These are phyloP conservation scores for Meira miltonrushii DNA, from an alignment of 1,284 basidiomycete genomes.

Conservation along the genomic window DNA sequence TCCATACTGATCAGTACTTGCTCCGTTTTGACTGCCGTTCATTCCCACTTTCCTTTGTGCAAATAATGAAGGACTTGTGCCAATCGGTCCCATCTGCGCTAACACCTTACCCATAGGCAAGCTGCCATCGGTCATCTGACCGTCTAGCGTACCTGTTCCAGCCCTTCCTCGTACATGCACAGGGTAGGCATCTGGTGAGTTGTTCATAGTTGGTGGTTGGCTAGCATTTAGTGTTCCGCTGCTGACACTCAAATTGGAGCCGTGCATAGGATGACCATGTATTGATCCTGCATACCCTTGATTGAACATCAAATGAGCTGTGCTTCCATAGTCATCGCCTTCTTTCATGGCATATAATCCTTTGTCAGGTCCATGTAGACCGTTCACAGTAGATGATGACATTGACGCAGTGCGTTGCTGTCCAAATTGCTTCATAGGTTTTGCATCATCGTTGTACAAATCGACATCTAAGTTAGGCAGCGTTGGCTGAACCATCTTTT, in stretches of 20 bases:
- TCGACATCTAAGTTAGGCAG: slow-evolving; percentile 84
- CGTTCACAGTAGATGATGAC: slow-evolving; percentile 21
- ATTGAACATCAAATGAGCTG: slow-evolving; percentile 32
- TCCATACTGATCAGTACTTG: too few species aligned
- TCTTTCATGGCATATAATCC: slow-evolving; percentile 8
- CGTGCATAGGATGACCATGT: background rate
- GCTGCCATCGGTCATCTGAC: slow-evolving; percentile 10
- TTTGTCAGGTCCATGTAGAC: slow-evolving; percentile 14
- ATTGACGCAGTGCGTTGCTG: slow-evolving; percentile 20
- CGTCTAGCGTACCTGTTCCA: slow-evolving; percentile 12
- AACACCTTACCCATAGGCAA: slow-evolving; percentile 1
- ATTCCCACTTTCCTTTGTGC: slow-evolving; percentile 22
- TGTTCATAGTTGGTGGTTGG: slow-evolving; percentile 14
- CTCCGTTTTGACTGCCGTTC: background rate
- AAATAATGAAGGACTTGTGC: slow-evolving; percentile 33
- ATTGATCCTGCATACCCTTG: slow-evolving; percentile 26
- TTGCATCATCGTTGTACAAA: slow-evolving; percentile 65
- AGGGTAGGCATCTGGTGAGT: slow-evolving; percentile 16
- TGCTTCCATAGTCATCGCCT: slow-evolving; percentile 26
- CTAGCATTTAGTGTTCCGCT: slow-evolving; percentile 7
- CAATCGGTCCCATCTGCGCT: slow-evolving; percentile 37
- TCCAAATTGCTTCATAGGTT: slow-evolving; percentile 15
- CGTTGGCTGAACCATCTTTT: slow-evolving; percentile 88
- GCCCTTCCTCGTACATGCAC: slow-evolving; percentile 15
- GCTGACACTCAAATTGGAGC: background rate